Conservation (phyloP, 768 basidiomycete genomes). For the Mrakia blollopis region DNA sequence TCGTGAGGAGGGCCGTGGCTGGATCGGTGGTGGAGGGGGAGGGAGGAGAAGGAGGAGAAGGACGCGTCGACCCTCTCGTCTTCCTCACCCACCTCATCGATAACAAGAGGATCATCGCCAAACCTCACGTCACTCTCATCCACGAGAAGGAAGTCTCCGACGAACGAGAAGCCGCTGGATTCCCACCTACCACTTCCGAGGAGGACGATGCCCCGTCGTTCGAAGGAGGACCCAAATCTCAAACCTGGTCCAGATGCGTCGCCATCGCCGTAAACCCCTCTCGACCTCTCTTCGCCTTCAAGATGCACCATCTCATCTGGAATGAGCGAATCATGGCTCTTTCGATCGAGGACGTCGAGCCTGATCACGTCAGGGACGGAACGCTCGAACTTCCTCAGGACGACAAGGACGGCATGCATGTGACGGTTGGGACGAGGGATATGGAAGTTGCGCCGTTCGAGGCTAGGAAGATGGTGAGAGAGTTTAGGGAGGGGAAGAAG, state of each 20-base stretch:
- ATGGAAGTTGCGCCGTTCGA: conserved; percentile 59
- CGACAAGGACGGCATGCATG: conserved; percentile 59
- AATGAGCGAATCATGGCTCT: conserved; percentile 75
- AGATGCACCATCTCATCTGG: conserved; percentile 62
- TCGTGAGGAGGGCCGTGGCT: conserved; percentile 48
- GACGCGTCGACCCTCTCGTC: not conserved
- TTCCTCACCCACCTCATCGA: conserved; percentile 55
- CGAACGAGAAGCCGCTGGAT: not conserved
- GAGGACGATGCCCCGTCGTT: not conserved
- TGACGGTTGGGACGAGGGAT: conserved; percentile 74
- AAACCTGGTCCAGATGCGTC: conserved; percentile 10
- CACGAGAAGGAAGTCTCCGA: conserved; percentile 52
- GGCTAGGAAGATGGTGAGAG: conserved; percentile 58
- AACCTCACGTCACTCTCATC: conserved; percentile 82
- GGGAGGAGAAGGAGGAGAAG: not conserved
- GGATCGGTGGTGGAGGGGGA: not conserved
- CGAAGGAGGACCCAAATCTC: not conserved
- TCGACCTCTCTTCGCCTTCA: conserved; percentile 59
- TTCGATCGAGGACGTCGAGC: conserved; percentile 58
- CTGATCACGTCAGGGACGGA: not conserved
- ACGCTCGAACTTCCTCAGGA: conserved; percentile 39
- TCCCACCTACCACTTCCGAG: too few relatives aligned
- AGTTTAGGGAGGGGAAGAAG: conserved; percentile 12
- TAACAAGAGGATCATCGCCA: conserved; percentile 51
- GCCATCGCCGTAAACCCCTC: conserved; percentile 30